Conservation (phyloP, 495 filamentous ascomycete genomes). For the Podospora australis region DNA sequence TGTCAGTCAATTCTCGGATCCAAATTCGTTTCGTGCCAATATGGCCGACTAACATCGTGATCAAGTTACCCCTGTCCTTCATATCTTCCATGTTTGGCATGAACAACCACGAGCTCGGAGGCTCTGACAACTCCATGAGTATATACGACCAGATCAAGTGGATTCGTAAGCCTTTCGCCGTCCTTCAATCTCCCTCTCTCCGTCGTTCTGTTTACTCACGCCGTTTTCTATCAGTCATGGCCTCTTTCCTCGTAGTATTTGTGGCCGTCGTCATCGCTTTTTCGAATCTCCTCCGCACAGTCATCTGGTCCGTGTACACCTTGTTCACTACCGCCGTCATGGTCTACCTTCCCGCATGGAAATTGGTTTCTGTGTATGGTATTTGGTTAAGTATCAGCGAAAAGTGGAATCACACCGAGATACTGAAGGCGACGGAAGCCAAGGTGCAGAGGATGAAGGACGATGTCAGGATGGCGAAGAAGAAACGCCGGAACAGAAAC, state of each 20-base stretch:
- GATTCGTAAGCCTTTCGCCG: background rate
- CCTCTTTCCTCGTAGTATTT: constrained; percentile 25
- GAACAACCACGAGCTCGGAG: constrained; percentile 26
- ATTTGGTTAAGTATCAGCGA: constrained; percentile 8
- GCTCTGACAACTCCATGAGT: background rate
- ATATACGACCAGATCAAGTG: background rate
- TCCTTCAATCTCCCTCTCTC: background rate
- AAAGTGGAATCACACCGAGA: background rate
- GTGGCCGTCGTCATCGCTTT: background rate
- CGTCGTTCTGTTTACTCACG: background rate
- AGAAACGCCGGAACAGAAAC: background rate
- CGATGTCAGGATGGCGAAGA: constrained; percentile 6
- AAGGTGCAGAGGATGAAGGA: constrained; percentile 6
- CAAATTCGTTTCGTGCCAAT: too few relatives aligned
- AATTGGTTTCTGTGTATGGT: constrained; percentile 23
- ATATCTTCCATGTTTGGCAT: constrained; percentile 33
- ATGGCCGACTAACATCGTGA: too few relatives aligned
- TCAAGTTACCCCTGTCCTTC: constrained; percentile 24
- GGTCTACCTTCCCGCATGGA: too few relatives aligned
- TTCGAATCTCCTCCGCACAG: background rate
- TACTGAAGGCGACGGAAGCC: constrained; percentile 5
- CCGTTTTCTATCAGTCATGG: constrained; percentile 15
- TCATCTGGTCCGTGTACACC: constrained; percentile 14
- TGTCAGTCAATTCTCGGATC: constrained; percentile 12
- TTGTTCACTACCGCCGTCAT: background rate